These are phyloP conservation scores for Debaryomycetaceae sp. DNA, from an alignment of 1,139 yeast genomes.

Conservation along the genomic window DNA sequence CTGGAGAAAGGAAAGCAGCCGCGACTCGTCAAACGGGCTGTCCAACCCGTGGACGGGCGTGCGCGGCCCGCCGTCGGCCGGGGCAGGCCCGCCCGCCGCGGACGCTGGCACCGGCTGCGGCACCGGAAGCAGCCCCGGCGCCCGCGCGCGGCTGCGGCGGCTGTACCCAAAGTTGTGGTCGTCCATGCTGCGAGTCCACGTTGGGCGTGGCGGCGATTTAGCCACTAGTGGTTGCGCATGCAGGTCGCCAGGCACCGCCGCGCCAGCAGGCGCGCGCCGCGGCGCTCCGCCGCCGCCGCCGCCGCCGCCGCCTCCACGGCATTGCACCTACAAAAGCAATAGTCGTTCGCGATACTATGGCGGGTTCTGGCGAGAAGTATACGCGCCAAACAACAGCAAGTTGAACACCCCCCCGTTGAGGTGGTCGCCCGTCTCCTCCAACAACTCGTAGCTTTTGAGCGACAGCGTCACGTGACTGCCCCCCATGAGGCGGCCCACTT, in stretches of 20 bases:
- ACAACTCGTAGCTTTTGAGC: conserved; percentile 53
- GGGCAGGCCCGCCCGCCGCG: too few relatives aligned
- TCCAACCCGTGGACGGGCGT: conserved; percentile 6
- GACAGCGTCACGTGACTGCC: conserved; percentile 17
- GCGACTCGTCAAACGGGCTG: conserved; percentile 6
- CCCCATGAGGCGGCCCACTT: neutral
- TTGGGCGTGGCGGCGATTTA: too few relatives aligned
- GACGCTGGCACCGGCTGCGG: too few relatives aligned
- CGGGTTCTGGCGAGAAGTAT: conserved; percentile 67
- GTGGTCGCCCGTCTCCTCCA: conserved; percentile 61
- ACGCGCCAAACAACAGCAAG: conserved; percentile 71
- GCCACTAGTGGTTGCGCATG: too few relatives aligned
- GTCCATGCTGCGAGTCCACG: too few relatives aligned
- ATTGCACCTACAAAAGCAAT: neutral
- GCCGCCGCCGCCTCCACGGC: conserved; percentile 1
- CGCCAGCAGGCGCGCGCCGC: conserved; percentile 2
- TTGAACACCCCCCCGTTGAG: conserved; percentile 69
- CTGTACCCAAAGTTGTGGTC: too few relatives aligned
- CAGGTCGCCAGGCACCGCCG: conserved; percentile 1
- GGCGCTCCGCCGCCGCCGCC: conserved; percentile 1
- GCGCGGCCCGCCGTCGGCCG: conserved; percentile 2
- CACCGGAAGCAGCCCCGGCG: conserved; percentile 5
- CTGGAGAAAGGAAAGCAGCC: conserved; percentile 20
- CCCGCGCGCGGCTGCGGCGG: neutral
- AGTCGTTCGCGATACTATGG: conserved; percentile 22